A percentile compares a stretch with the other conserved stretches of the same genome.
Evolutionary conservation across 192 early-diverging fungal species (phyloP).

Genomic region (Coemansia nantahalensis): DNA sequence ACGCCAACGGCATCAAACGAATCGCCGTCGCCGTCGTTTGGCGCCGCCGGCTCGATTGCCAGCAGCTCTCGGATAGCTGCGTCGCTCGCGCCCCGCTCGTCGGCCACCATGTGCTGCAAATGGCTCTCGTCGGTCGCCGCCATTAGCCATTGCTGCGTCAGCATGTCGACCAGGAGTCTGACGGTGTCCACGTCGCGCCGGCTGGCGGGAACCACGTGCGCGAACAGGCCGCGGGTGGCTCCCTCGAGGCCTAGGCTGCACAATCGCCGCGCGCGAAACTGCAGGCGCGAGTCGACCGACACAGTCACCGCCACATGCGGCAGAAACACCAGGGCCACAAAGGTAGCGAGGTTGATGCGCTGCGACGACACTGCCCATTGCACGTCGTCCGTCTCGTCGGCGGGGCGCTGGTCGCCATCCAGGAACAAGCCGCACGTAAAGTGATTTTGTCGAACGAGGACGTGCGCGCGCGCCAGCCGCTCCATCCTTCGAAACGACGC

Average conservation of each 20-base stretch:
- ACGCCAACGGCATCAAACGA: constrained; percentile 7
- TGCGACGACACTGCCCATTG: constrained; percentile 30
- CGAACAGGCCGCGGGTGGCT: constrained; percentile 24
- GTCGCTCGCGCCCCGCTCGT: constrained; percentile 15
- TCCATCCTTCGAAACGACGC: constrained; percentile 15
- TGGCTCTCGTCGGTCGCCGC: constrained; percentile 34
- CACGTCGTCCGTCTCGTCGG: constrained; percentile 14
- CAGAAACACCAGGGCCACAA: constrained; percentile 29
- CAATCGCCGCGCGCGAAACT: constrained; percentile 28
- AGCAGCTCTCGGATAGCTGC: constrained; percentile 20
- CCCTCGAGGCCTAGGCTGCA: constrained; percentile 25
- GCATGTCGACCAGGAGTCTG: constrained; percentile 37
- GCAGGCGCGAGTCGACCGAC: constrained; percentile 14
- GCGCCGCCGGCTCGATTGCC: neutral
- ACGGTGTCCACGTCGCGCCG: constrained; percentile 18
- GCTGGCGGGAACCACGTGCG: constrained; percentile 28
- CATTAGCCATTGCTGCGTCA: constrained; percentile 44
- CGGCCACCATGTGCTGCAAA: constrained; percentile 25
- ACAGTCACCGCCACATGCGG: constrained; percentile 22
- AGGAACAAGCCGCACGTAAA: constrained; percentile 34
- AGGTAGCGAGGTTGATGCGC: constrained; percentile 42
- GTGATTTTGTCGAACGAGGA: constrained; percentile 29
- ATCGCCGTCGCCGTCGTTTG: neutral
- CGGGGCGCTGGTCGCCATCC: constrained; percentile 13
- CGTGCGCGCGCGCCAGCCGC: constrained; percentile 35